Evolutionary conservation across 2,329 filamentous ascomycete species (phyloP), one percentile per base, ranked within the genome.

Genomic region (Fusarium acutatum): DNA sequence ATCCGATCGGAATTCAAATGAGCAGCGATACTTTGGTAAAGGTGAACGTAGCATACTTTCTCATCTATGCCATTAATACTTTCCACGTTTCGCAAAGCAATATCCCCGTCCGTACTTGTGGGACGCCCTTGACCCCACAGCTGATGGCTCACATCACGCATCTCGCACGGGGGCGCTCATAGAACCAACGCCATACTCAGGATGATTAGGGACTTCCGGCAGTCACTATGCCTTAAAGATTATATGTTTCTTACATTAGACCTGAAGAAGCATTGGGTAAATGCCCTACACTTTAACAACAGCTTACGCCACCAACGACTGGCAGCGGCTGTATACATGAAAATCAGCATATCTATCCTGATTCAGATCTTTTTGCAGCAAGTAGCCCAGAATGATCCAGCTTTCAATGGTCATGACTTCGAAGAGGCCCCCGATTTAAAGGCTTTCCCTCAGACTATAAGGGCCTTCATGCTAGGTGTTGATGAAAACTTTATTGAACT

Each of bases 1-100:
- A 0, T 18, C n/a, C n/a, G 4, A 24, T 1, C 0, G n/a, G 15
- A 4, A 15, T 5, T 0, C n/a, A 18, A 5, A 4, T 43, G 5
- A 43, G 41, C 2, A 18, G 6, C 4, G 1, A 18, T 18, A 43
- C n/a, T 7, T 5, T 24, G n/a, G 41, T 18, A 4, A 43, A 43
- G 4, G 6, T 15, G 6, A 24, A 15, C 10, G 12, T 43, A 7
- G 15, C 41, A 5, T 12, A 3, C 15, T 2, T 4, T 43, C 41
- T 43, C 1, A 43, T 43, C 41, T 17, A 3, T 4, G 14, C n/a
- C 10, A 4, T 43, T 3, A 1, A 41, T 17, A 7, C 5, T 41
- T 24, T 41, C 22, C 22, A 13, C 13, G 6, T 6, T 7, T 40
- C 6, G 22, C 15, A 35, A 35, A 6, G 34, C 34, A 1, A 8